phyloP scores from a whole-genome alignment of 1,139 yeast species.

The Candida sp. region DNA sequence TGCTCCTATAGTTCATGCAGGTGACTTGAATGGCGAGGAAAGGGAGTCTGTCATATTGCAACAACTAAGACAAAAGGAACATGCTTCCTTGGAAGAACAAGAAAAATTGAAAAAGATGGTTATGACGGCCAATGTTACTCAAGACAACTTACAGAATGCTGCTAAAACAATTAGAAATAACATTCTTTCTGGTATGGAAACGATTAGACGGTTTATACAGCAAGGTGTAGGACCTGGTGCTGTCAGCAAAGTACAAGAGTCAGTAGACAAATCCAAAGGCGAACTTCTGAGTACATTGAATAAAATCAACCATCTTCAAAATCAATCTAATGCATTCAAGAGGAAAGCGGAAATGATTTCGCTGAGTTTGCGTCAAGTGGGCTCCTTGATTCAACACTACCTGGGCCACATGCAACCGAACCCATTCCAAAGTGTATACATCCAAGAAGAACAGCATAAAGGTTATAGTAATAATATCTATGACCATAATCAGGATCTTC shows the following conservation, averaged over 20 bases:
- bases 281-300: conserved; percentile 1
- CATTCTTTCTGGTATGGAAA: neutral
- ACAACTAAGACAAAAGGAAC: conserved; percentile 5
- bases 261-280: conserved; percentile 1
- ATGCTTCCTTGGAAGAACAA: conserved; percentile 4
- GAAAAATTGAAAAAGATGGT: neutral
- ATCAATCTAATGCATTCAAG: neutral
- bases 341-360: neutral
- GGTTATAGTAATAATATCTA: conserved; percentile 17
- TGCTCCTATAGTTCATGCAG: conserved; percentile 29
- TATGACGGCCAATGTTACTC: neutral
- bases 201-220: neutral
- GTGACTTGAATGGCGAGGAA: conserved; percentile 2
- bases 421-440: conserved; percentile 1
- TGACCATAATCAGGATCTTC: conserved; percentile 28
- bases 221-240: neutral
- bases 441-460: neutral
- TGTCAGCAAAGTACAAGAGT: conserved; percentile 2
- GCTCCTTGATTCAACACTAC: neutral
- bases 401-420: conserved; percentile 1
- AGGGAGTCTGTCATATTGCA: conserved; percentile 1
- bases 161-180: neutral
- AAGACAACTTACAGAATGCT: neutral
- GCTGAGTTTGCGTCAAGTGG: neutral
- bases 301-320: neutral